These are phyloP conservation scores for Lasiodiplodia sp. DNA, from an alignment of 2,329 filamentous ascomycete species.

Conservation along the genomic window DNA sequence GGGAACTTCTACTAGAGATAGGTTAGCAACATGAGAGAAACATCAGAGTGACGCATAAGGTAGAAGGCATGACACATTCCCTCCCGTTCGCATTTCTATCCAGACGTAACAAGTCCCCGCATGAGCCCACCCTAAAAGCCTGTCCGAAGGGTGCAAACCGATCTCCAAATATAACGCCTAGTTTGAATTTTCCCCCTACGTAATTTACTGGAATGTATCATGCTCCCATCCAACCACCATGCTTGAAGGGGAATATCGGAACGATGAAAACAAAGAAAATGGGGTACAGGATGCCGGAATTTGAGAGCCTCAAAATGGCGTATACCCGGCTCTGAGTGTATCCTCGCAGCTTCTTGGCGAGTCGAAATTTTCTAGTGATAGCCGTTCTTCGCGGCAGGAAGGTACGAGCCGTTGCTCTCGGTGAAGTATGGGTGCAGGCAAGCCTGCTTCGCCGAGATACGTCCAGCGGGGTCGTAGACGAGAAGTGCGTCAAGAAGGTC, in stretches of 20 bases:
- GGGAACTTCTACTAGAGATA: constrained; percentile 47
- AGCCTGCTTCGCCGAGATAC: constrained; percentile 88
- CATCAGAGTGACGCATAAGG: not conserved
- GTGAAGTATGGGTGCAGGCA: constrained; percentile 85
- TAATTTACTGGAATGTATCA: constrained; percentile 25
- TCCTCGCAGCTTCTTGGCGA: not conserved
- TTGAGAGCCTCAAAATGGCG: not conserved
- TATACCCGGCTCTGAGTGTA: not conserved
- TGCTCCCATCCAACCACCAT: constrained; percentile 21
- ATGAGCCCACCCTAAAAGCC: constrained; percentile 18
- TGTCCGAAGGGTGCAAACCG: constrained; percentile 13
- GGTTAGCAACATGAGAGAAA: not conserved
- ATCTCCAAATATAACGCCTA: constrained; percentile 23
- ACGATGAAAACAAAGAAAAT: constrained; percentile 23
- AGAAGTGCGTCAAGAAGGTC: constrained; percentile 75
- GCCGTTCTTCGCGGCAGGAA: constrained; percentile 27
- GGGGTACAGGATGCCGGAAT: not conserved
- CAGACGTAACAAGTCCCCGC: constrained; percentile 21
- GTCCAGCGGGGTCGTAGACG: constrained; percentile 84
- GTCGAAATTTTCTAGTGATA: constrained; percentile 17
- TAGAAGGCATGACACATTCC: constrained; percentile 12
- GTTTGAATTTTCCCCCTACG: constrained; percentile 24
- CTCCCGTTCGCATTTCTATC: constrained; percentile 21
- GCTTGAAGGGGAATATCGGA: constrained; percentile 26
- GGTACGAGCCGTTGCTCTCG: constrained; percentile 54